Evolutionary conservation across 202 grass and related monocot species (phyloP).

Genomic region (Zizania palustris): DNA sequence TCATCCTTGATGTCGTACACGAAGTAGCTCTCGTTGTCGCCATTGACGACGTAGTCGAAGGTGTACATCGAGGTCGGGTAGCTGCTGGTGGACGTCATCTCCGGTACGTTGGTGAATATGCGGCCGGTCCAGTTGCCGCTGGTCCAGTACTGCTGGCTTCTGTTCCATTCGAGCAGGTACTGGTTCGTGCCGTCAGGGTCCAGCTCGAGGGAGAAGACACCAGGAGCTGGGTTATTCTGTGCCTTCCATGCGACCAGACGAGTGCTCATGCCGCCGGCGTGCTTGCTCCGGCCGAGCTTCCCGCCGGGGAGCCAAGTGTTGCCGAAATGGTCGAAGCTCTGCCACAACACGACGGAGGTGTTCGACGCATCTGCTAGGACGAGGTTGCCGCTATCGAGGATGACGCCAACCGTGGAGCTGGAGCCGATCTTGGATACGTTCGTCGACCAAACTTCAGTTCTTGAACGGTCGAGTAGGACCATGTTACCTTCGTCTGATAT

Average conservation of each 20-base stretch:
- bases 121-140: background rate
- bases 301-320: constrained; percentile 28
- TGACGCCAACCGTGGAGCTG: constrained; percentile 2
- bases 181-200: background rate
- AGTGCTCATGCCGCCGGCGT: background rate
- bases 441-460: constrained; percentile 43
- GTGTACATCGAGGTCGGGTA: background rate
- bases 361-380: constrained; percentile 26
- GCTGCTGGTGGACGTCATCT: background rate
- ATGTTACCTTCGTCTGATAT: background rate
- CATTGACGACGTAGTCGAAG: background rate
- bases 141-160: background rate
- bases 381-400: constrained; percentile 36
- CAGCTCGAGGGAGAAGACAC: background rate
- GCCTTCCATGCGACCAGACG: constrained; percentile 1
- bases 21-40: background rate
- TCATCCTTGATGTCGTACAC: background rate
- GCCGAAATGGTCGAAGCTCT: constrained; percentile 34
- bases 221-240: background rate
- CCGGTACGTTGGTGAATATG: background rate
- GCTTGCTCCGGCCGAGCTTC: constrained; percentile 30
- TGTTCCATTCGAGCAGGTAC: background rate
- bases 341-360: constrained; percentile 25
- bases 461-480: background rate
- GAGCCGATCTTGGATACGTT: constrained; percentile 31